Conservation (phyloP, 1,284 basidiomycete genomes). For the Fomitopsis pinicola region DNA sequence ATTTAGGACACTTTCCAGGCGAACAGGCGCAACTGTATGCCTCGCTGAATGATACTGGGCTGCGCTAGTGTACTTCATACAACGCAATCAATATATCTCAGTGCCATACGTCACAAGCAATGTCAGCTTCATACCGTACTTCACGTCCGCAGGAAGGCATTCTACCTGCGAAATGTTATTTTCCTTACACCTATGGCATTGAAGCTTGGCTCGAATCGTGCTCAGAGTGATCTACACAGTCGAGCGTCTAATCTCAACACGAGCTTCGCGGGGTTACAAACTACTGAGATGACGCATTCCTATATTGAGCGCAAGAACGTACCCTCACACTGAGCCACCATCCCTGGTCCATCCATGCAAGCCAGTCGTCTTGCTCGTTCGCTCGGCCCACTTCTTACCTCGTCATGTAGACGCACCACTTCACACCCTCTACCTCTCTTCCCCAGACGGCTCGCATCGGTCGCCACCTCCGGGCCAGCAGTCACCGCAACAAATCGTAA, state of each 20-base stretch:
- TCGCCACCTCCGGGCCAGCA: conserved; percentile 19
- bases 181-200: too few species aligned
- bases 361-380: conserved; percentile 6
- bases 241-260: neutral
- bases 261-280: neutral
- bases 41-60: too few species aligned
- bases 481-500: conserved; percentile 31
- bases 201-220: too few species aligned
- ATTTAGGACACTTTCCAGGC: too few species aligned
- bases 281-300: neutral
- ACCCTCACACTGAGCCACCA: neutral
- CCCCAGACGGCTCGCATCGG: conserved; percentile 15
- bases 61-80: too few species aligned
- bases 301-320: neutral
- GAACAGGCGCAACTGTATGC: too few species aligned
- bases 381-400: conserved; percentile 8
- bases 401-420: conserved; percentile 6
- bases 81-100: too few species aligned
- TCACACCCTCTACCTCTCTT: neutral
- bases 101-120: too few species aligned
- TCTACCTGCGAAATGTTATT: too few species aligned
- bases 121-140: too few species aligned
- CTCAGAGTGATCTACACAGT: neutral
- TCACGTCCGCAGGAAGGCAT: too few species aligned
- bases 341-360: neutral